Percentiles rank a stretch among this genome's conserved stretches.
phyloP scores from a whole-genome alignment of 2,329 filamentous ascomycete species.

The Sordariomycetes sp. region DNA sequence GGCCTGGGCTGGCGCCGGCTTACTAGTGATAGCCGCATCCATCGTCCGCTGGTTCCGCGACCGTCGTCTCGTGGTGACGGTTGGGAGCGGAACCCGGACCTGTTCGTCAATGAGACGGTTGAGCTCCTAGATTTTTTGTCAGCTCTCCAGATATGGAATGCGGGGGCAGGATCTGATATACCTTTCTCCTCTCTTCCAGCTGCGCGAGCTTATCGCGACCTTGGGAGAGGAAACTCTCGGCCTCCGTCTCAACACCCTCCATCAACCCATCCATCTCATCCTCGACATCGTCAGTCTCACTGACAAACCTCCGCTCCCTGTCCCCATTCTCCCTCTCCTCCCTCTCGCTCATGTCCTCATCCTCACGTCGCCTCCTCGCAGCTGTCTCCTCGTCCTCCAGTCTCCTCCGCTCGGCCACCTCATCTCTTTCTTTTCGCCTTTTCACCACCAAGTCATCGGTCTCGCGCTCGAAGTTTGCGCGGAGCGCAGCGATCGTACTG shows the following conservation, averaged over 20 bases:
- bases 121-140: constrained; percentile 20
- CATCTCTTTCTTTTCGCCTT: constrained; percentile 29
- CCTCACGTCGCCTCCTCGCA: constrained; percentile 9
- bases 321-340: constrained; percentile 18
- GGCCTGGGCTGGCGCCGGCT: constrained; percentile 3
- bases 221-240: constrained; percentile 16
- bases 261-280: constrained; percentile 23
- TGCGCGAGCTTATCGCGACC: constrained; percentile 19
- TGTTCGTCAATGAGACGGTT: constrained; percentile 31
- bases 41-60: background rate
- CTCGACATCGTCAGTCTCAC: constrained; percentile 18
- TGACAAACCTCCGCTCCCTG: constrained; percentile 16
- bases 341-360: background rate
- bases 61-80: constrained; percentile 11
- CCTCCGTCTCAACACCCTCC: constrained; percentile 20
- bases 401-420: constrained; percentile 21
- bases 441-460: constrained; percentile 20
- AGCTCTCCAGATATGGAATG: background rate
- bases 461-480: constrained; percentile 19
- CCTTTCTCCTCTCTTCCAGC: constrained; percentile 21
- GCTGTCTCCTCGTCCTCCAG: constrained; percentile 24
- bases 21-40: constrained; percentile 5
- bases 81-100: constrained; percentile 20
- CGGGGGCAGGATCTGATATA: constrained; percentile 4
- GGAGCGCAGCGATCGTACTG: constrained; percentile 18